Evolutionary conservation across 2,329 filamentous ascomycete species (phyloP).

Genomic region (Sarocladium brachiariae): DNA sequence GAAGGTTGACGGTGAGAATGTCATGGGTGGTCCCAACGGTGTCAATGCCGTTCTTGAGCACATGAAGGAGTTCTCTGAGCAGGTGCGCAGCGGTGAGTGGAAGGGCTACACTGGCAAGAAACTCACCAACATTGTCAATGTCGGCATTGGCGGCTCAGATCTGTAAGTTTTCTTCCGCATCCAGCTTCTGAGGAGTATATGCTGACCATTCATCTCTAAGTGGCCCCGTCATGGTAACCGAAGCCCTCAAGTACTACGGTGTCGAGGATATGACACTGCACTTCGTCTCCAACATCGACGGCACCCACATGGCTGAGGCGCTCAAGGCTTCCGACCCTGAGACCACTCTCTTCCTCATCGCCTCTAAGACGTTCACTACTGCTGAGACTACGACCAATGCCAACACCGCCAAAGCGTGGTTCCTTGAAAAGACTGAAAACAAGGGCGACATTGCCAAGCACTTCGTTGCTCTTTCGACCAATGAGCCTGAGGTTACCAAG

Average conservation of each 20-base stretch:
- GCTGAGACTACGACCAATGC: slow-evolving; percentile 96
- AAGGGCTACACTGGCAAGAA: slow-evolving; percentile 97
- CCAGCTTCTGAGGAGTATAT: neutral
- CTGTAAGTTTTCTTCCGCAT: slow-evolving; percentile 56
- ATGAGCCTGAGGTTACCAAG: slow-evolving; percentile 90
- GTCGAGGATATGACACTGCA: slow-evolving; percentile 81
- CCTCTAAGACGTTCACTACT: slow-evolving; percentile 99
- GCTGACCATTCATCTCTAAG: slow-evolving; percentile 34
- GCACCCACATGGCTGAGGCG: slow-evolving; percentile 94
- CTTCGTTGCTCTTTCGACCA: slow-evolving; percentile 96
- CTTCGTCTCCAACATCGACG: slow-evolving; percentile 99
- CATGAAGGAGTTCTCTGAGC: slow-evolving; percentile 97
- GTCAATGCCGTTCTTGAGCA: slow-evolving; percentile 89
- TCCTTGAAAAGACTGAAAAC: slow-evolving; percentile 71
- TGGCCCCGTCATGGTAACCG: slow-evolving; percentile 97
- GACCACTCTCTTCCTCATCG: slow-evolving; percentile 97
- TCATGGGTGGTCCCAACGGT: slow-evolving; percentile 81
- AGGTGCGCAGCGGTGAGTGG: slow-evolving; percentile 91
- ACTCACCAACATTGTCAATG: slow-evolving; percentile 92
- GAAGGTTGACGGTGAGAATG: slow-evolving; percentile 84
- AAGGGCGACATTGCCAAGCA: slow-evolving; percentile 93
- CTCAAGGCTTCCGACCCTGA: slow-evolving; percentile 84
- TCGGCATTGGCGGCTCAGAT: slow-evolving; percentile 96
- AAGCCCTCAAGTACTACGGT: slow-evolving; percentile 92
- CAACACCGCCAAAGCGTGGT: slow-evolving; percentile 95